Conservation (phyloP, 2,329 filamentous ascomycete genomes). For the Colletotrichum sp. region DNA sequence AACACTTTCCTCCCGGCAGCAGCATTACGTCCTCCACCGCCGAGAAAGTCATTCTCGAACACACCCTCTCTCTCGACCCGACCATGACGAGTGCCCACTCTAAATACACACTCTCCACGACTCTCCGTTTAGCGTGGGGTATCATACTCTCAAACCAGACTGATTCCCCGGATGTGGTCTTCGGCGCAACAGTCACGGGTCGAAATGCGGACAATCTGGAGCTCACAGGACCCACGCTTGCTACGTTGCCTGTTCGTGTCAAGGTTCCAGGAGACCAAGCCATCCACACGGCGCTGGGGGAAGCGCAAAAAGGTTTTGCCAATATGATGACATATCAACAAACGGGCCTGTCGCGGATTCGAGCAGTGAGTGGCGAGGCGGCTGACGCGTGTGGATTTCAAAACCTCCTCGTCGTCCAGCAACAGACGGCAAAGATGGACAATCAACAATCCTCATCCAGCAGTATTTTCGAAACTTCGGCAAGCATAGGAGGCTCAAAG, state of each 20-base stretch:
- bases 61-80: not conserved
- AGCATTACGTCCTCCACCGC: not conserved
- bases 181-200: conserved; percentile 30
- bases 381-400: conserved; percentile 27
- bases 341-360: conserved; percentile 23
- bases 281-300: conserved; percentile 1
- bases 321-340: conserved; percentile 25
- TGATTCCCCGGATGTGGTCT: conserved; percentile 29
- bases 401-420: conserved; percentile 33
- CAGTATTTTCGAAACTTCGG: not conserved
- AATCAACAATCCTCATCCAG: not conserved
- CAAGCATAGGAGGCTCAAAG: too few species aligned
- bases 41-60: not conserved
- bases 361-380: conserved; percentile 13
- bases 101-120: conserved; percentile 13
- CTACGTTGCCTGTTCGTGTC: conserved; percentile 31
- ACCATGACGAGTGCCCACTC: not conserved
- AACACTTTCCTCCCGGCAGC: too few species aligned
- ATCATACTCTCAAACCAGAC: conserved; percentile 41
- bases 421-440: not conserved
- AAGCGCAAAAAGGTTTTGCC: conserved; percentile 15
- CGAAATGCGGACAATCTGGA: conserved; percentile 29
- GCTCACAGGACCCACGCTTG: conserved; percentile 31
- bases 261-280: conserved; percentile 1
- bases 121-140: conserved; percentile 28